Conservation (phyloP, 805 yeast genomes). For the Starmerella stellata region DNA sequence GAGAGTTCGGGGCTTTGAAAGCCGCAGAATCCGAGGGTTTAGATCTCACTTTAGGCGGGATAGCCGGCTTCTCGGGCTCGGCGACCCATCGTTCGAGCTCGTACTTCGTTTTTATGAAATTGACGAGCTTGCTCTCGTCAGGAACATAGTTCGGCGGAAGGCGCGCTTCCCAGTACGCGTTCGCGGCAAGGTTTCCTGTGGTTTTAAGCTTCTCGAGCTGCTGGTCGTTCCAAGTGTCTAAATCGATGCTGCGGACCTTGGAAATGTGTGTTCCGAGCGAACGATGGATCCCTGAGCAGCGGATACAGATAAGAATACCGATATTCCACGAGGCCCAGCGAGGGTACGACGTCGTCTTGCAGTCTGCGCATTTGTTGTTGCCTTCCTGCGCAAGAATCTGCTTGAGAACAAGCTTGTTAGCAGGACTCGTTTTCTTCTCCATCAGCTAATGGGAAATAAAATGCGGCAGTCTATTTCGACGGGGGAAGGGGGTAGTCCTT, state of each 20-base stretch:
- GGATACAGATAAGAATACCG: constrained; percentile 79
- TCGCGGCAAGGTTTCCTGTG: constrained; percentile 76
- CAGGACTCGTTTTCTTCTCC: constrained; percentile 14
- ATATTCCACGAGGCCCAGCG: constrained; percentile 96
- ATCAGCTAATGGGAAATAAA: too few species aligned
- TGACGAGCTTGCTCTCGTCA: constrained; percentile 67
- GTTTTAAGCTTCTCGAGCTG: constrained; percentile 63
- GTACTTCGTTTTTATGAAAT: constrained; percentile 81
- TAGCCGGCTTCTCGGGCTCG: constrained; percentile 11
- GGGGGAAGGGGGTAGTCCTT: too few species aligned
- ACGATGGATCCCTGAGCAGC: constrained; percentile 88
- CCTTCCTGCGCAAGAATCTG: constrained; percentile 58
- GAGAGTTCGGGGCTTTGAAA: too few species aligned
- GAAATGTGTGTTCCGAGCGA: constrained; percentile 92
- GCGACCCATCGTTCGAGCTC: constrained; percentile 77
- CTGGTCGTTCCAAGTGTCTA: constrained; percentile 92
- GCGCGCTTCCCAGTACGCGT: constrained; percentile 66
- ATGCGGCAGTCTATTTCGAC: too few species aligned
- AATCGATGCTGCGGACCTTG: constrained; percentile 79
- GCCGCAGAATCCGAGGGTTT: not conserved
- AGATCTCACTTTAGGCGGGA: constrained; percentile 3
- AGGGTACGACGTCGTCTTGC: constrained; percentile 77
- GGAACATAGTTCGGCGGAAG: constrained; percentile 58
- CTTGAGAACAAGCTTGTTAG: constrained; percentile 45
- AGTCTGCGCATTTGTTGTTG: constrained; percentile 75